phyloP scores from a whole-genome alignment of 345 rosid species.

The Gossypium sturtianum region DNA sequence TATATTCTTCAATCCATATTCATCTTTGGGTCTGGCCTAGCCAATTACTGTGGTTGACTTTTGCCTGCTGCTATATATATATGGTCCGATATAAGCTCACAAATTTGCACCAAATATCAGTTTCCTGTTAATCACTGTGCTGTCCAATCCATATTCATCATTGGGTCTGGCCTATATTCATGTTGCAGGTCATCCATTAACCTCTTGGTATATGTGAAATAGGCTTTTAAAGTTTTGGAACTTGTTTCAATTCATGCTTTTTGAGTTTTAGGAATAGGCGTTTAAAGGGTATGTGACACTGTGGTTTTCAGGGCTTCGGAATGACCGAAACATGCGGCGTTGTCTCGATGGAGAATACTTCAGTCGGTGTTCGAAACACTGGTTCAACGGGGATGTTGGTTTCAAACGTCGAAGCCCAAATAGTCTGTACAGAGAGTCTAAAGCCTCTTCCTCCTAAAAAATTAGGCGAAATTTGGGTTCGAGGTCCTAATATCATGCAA shows the following conservation, averaged over 20 bases:
- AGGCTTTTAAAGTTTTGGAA: not conserved
- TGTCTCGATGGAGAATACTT: slow-evolving; percentile 52
- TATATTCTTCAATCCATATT: not conserved
- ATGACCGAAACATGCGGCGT: slow-evolving; percentile 85
- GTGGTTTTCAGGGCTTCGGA: slow-evolving; percentile 69
- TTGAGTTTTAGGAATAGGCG: not conserved
- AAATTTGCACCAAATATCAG: too few relatives aligned
- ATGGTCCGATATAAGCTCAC: too few relatives aligned
- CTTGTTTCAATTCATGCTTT: not conserved
- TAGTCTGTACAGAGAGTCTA: slow-evolving; percentile 48
- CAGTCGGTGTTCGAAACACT: slow-evolving; percentile 36
- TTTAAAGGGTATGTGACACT: too few relatives aligned
- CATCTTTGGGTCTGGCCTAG: not conserved
- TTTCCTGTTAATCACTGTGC: too few relatives aligned
- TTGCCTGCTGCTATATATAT: too few relatives aligned
- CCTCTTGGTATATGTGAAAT: not conserved
- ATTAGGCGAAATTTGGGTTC: slow-evolving; percentile 78
- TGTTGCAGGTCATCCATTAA: not conserved
- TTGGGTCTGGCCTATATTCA: not conserved
- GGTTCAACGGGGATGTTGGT: slow-evolving; percentile 79
- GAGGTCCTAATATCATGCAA: slow-evolving; percentile 89
- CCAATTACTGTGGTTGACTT: too few relatives aligned
- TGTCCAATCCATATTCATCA: too few relatives aligned
- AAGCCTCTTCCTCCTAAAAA: slow-evolving; percentile 77
- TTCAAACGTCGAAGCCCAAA: slow-evolving; percentile 68